Evolutionary conservation across 78 protist genomes (phyloP).

Genomic region (slime mould (Dictyostelium discoideum)): DNA sequence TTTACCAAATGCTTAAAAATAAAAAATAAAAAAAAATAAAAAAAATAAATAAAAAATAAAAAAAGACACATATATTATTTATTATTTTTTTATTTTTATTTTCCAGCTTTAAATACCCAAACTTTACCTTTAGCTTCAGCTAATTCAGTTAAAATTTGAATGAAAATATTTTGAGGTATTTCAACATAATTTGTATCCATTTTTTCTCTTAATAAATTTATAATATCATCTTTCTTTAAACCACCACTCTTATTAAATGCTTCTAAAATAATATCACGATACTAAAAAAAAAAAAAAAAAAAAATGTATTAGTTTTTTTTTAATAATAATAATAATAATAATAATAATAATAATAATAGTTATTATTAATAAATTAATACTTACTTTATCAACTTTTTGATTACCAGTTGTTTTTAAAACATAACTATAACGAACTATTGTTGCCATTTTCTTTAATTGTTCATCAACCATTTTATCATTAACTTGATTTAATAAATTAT

Average conservation of each 20-base stretch:
- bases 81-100: background rate
- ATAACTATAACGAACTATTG: slow-evolving; percentile 2
- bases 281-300: background rate
- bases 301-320: background rate
- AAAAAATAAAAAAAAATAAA: background rate
- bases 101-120: slow-evolving; percentile 47
- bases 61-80: background rate
- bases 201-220: background rate
- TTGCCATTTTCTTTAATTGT: background rate
- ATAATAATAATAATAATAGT: background rate
- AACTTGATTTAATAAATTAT: background rate
- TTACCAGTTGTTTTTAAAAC: slow-evolving; percentile 41
- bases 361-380: background rate
- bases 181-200: slow-evolving; percentile 29
- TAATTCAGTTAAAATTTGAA: slow-evolving; percentile 19
- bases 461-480: slow-evolving; percentile 8
- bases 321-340: background rate
- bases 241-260: slow-evolving; percentile 29
- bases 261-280: slow-evolving; percentile 49
- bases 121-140: slow-evolving; percentile 12
- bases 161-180: background rate
- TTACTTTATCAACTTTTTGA: slow-evolving; percentile 25
- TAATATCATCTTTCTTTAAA: slow-evolving; percentile 14
- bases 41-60: background rate
- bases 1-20: slow-evolving; percentile 24